Base-by-base conservation (phyloP, 805 yeast genomes). In the Suhomyces prunicola region DNA sequence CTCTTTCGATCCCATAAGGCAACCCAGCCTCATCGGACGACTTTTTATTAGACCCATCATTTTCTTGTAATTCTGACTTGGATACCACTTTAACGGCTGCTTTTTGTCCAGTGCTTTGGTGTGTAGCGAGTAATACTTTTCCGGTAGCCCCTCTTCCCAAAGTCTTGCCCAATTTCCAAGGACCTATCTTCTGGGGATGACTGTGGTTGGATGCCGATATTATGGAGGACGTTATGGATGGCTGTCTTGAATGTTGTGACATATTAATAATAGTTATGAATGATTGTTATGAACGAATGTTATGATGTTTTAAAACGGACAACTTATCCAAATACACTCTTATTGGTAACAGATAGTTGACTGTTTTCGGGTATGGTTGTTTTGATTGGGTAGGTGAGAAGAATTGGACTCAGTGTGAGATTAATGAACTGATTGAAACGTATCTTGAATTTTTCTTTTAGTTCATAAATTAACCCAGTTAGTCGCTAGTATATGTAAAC, bases 1-100 rank as follows among this genome's bases (percentile, higher is more conserved):
- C 99, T 59, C 98, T 82, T 72, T 94, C 99, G 45, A 94, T 93
- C 40, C 99, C 99, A 67, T 93, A 91, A 2, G 97, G 96, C 53
- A 88, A 78, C 1, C 90, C 90, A 13, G 78, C 73, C n/a, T 79
- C 78, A 53, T 79, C 83, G 47, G 72, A 59, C 3, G 72, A 71
- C 59, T 64, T 65, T 36, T 56, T 59, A 54, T 58, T 57, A 17
- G 65, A 57, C 23, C 51, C 58, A 24, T 60, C 67, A 54, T 64
- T 59, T 29, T 74, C 72, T 57, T 69, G 76, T 54, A 80, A 66
- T 50, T 76, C 80, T 24, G 83, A 78, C 65, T 88, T 88, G 29
- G 91, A 86, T 1, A 88, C 91, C 42, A 88, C 90, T 66, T 88
- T 88, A 22, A 88, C 90, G 3, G 96, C 96, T 9, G 94, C 90